Conservation (phyloP, 441 rosid species). For the Adansonia rubrostipa region DNA sequence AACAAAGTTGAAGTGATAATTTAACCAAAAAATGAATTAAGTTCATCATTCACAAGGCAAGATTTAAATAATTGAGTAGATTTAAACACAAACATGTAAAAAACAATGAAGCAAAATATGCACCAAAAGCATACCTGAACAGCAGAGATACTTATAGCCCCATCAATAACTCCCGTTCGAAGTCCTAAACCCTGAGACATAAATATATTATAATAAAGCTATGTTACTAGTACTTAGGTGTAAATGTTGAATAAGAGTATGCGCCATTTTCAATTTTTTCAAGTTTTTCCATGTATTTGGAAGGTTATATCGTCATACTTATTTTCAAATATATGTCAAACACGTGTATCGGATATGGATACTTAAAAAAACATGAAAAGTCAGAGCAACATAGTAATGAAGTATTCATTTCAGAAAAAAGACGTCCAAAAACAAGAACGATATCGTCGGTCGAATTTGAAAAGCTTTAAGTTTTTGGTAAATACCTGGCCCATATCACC, state of each 20-base stretch:
- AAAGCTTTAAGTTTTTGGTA: neutral
- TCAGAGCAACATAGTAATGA: neutral
- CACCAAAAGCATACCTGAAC: conserved; percentile 62
- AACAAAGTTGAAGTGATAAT: neutral
- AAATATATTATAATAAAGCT: neutral
- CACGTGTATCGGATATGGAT: too few relatives aligned
- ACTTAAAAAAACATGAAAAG: too few relatives aligned
- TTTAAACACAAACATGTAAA: neutral
- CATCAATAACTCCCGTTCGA: conserved; percentile 84
- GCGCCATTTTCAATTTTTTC: too few relatives aligned
- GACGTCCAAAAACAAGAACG: neutral
- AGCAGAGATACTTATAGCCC: conserved; percentile 94
- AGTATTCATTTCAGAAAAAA: neutral
- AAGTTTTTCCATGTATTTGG: too few relatives aligned
- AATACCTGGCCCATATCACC: conserved; percentile 95
- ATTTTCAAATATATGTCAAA: too few relatives aligned
- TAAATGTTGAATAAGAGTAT: too few relatives aligned
- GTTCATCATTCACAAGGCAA: neutral
- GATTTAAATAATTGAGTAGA: neutral
- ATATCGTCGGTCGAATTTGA: neutral
- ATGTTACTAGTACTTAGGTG: too few relatives aligned
- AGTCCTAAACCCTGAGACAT: conserved; percentile 77
- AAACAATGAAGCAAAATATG: neutral
- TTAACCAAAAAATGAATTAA: neutral
- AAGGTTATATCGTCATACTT: too few relatives aligned